Percentiles rank a stretch among this genome's conserved stretches.
phyloP scores from a whole-genome alignment of 2,329 filamentous ascomycete species.

The Nigrospora oryzae region DNA sequence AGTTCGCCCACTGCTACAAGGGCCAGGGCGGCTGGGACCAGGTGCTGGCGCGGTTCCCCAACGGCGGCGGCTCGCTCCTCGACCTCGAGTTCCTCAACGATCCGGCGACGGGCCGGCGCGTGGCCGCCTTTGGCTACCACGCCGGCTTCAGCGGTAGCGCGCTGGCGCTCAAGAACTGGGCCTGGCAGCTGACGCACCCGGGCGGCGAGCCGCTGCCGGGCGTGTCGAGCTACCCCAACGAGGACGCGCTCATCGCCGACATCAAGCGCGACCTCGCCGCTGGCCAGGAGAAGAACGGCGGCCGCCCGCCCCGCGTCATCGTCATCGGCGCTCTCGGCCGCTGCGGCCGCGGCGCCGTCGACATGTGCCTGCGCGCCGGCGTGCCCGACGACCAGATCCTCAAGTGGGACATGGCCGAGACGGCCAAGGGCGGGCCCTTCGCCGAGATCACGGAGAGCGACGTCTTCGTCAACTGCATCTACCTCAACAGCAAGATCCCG shows the following conservation, averaged over 20 bases:
- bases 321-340: conserved; percentile 80
- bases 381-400: conserved; percentile 60
- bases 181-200: conserved; percentile 69
- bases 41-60: conserved; percentile 70
- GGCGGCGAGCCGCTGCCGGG: conserved; percentile 57
- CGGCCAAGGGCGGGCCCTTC: conserved; percentile 67
- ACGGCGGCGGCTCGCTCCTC: conserved; percentile 67
- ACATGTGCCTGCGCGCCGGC: conserved; percentile 68
- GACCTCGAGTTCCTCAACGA: conserved; percentile 85
- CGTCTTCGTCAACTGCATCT: conserved; percentile 85
- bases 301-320: conserved; percentile 63
- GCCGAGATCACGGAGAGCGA: conserved; percentile 67
- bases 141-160: conserved; percentile 72
- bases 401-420: conserved; percentile 72
- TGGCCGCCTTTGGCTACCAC: conserved; percentile 65
- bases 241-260: conserved; percentile 62
- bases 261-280: conserved; percentile 63
- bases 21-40: conserved; percentile 70
- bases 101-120: conserved; percentile 53
- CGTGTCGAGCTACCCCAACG: conserved; percentile 63
- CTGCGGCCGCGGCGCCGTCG: conserved; percentile 77
- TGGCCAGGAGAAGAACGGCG: conserved; percentile 55
- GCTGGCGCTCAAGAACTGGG: conserved; percentile 72
- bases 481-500: conserved; percentile 69
- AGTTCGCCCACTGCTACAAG: conserved; percentile 72